These are phyloP conservation scores for Priceomyces haplophilus DNA, from an alignment of 805 yeast species.

Conservation along the genomic window DNA sequence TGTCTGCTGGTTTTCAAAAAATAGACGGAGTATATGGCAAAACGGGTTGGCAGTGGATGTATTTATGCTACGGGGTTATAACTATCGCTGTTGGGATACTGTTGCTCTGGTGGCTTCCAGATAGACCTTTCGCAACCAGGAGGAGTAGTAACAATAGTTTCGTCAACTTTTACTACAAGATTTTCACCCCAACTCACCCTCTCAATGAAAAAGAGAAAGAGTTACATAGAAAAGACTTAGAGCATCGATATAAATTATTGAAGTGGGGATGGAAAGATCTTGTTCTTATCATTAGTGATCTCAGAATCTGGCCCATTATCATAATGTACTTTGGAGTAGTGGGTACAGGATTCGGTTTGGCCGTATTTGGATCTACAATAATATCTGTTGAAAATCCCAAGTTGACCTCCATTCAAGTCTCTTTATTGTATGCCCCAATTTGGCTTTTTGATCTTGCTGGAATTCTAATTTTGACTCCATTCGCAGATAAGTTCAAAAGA, in stretches of 20 bases:
- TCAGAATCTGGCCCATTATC: slow-evolving; percentile 73
- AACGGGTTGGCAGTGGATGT: slow-evolving; percentile 88
- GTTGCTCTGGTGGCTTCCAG: slow-evolving; percentile 84
- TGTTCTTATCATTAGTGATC: slow-evolving; percentile 51
- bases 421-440: slow-evolving; percentile 81
- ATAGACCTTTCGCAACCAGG: slow-evolving; percentile 48
- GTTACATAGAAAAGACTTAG: slow-evolving; percentile 62
- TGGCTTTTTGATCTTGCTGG: slow-evolving; percentile 84
- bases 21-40: slow-evolving; percentile 70
- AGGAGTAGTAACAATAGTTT: slow-evolving; percentile 13
- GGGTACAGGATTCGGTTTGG: slow-evolving; percentile 85
- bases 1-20: slow-evolving; percentile 83
- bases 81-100: slow-evolving; percentile 62
- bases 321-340: slow-evolving; percentile 92
- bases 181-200: slow-evolving; percentile 42
- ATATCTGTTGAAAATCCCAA: slow-evolving; percentile 61
- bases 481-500: slow-evolving; percentile 66
- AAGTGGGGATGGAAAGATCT: slow-evolving; percentile 64
- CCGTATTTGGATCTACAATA: slow-evolving; percentile 80
- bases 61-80: slow-evolving; percentile 68
- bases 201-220: slow-evolving; percentile 50
- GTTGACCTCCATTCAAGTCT: slow-evolving; percentile 63
- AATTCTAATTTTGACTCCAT: slow-evolving; percentile 70
- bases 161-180: slow-evolving; percentile 18
- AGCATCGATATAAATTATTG: slow-evolving; percentile 42